These are phyloP conservation scores for Aspergillus ellipticus DNA, from an alignment of 495 filamentous ascomycete species.

Conservation along the genomic window DNA sequence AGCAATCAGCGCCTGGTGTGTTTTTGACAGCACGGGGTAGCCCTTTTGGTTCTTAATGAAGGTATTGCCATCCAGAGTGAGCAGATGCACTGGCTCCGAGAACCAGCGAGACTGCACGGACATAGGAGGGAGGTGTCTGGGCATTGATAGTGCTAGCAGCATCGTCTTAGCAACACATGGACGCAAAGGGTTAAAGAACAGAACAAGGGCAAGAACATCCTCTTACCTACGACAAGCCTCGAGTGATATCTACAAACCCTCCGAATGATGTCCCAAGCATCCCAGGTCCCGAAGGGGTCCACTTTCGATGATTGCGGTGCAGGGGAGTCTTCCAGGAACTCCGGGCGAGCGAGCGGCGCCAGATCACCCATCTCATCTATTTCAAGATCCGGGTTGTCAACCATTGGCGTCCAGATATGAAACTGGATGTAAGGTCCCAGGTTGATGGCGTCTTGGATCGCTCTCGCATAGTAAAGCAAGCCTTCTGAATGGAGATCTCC, in stretches of 20 bases:
- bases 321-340: conserved; percentile 41
- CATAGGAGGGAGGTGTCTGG: conserved; percentile 69
- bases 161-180: conserved; percentile 13
- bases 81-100: conserved; percentile 80
- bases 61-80: conserved; percentile 60
- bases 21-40: conserved; percentile 75
- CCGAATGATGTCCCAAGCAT: conserved; percentile 87
- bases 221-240: conserved; percentile 83
- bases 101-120: conserved; percentile 86
- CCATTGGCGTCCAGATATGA: conserved; percentile 78
- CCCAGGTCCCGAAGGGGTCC: conserved; percentile 78
- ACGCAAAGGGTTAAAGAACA: not conserved
- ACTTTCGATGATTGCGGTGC: conserved; percentile 33
- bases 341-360: conserved; percentile 53
- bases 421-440: conserved; percentile 73
- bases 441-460: conserved; percentile 74
- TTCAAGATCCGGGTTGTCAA: conserved; percentile 52
- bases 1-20: conserved; percentile 74
- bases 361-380: conserved; percentile 55
- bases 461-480: conserved; percentile 71
- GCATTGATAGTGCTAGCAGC: conserved; percentile 67
- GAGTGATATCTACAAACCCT: conserved; percentile 81
- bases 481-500: conserved; percentile 42
- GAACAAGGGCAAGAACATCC: conserved; percentile 1
- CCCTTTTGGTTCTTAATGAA: conserved; percentile 79